Base-by-base conservation (phyloP, 257 asterid genomes). In the Lithospermum erythrorhizon region DNA sequence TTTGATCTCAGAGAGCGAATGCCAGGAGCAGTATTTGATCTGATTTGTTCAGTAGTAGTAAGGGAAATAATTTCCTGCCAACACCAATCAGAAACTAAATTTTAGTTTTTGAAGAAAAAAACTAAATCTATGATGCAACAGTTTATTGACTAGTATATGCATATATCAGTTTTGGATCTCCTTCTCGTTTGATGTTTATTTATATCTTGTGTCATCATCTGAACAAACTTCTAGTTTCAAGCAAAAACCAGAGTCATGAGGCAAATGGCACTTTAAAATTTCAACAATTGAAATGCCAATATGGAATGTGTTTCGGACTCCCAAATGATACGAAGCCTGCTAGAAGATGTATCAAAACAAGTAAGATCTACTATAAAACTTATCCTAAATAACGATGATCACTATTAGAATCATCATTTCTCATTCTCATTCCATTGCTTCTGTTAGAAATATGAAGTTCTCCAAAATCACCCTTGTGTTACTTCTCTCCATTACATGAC, bases 1-100 rank as follows among this genome's bases (percentile, higher is more conserved):
- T 75, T 83, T 86, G 55, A 91, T 86, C 65, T 88, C n/a, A n/a
- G 95, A 81, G 84, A 41, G 55, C 84, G 87, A 65, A 88, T 77
- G 32, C 81, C 87, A 69, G 90, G 73, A 49, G 45, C 68, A 63
- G 70, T 79, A 66, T 72, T 82, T 41, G 87, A 68, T 74, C 86
- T 79, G 76, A 83, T 66, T 61, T n/a, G n/a, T n/a, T 82, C 95
- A 65, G 87, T 35, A 27, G 85, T 57, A 62, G 73, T 67, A n/a
- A 53, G 80, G 78, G 55, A 84, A 82, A 73, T 72, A 67, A 58
- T 75, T 78, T 29, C 85, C 90, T 70, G 80, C 66, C 63, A 64
- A 61, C 59, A 68, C 66, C 65, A 71, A 65, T 68, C 53, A 63
- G 23, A 59, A 29, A 59, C 70, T 1, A 17, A 69, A 21, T n/a